Conservation (phyloP, 495 filamentous ascomycete species). For the Podospora fimiseda region DNA sequence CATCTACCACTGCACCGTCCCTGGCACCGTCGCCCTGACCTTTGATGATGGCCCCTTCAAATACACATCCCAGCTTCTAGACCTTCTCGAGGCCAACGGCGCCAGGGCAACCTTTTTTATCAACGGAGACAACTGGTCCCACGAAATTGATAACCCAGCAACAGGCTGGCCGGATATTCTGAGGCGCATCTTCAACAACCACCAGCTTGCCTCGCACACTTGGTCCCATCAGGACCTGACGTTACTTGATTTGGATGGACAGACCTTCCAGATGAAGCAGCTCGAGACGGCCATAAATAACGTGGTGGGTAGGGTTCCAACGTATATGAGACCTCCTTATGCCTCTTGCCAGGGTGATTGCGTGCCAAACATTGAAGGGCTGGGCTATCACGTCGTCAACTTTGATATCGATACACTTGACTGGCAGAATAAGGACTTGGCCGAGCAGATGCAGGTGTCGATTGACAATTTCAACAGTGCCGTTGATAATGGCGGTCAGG, state of each 20-base stretch:
- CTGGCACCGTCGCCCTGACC: conserved; percentile 36
- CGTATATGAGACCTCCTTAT: conserved; percentile 41
- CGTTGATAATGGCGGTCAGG: conserved; percentile 14
- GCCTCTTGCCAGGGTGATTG: conserved; percentile 27
- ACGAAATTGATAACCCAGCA: conserved; percentile 42
- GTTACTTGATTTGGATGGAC: background rate
- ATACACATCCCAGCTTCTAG: conserved; percentile 28
- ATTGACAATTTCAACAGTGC: conserved; percentile 22
- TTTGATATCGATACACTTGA: conserved; percentile 41
- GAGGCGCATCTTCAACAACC: conserved; percentile 25
- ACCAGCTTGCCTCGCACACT: conserved; percentile 31
- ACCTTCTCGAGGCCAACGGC: conserved; percentile 36
- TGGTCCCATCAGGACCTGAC: conserved; percentile 37
- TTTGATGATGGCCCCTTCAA: conserved; percentile 42
- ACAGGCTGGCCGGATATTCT: conserved; percentile 26
- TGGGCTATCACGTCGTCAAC: conserved; percentile 39
- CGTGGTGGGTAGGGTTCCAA: conserved; percentile 33
- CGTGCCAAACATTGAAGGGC: conserved; percentile 17
- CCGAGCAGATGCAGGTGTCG: conserved; percentile 12
- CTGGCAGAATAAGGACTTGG: conserved; percentile 24
- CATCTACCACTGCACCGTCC: conserved; percentile 55
- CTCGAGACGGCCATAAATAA: conserved; percentile 24
- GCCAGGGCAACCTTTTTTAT: conserved; percentile 67
- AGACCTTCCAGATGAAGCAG: conserved; percentile 22
- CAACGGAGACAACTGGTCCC: conserved; percentile 60